These are phyloP conservation scores for Pleurotus cornucopiae DNA, from an alignment of 768 basidiomycete species.

Conservation along the genomic window DNA sequence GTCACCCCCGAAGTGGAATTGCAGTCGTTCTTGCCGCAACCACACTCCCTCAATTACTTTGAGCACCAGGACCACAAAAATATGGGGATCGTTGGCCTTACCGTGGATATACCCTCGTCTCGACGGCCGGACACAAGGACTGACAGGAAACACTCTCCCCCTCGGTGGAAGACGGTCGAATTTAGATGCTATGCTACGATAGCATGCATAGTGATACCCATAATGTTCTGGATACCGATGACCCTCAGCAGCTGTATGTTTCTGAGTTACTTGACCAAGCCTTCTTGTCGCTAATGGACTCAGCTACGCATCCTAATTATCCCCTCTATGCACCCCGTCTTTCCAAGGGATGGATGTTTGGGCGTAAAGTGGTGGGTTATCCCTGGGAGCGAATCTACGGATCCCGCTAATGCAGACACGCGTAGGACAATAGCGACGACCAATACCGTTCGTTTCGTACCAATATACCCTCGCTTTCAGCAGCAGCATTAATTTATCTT, in stretches of 20 bases:
- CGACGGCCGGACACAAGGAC: conserved; percentile 12
- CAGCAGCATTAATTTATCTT: conserved; percentile 49
- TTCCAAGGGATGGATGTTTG: conserved; percentile 77
- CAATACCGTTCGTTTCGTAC: conserved; percentile 89
- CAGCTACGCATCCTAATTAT: conserved; percentile 78
- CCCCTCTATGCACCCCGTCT: conserved; percentile 51
- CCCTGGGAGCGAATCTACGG: background rate
- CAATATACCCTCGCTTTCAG: conserved; percentile 64
- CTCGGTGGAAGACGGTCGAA: conserved; percentile 79
- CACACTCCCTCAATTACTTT: conserved; percentile 1
- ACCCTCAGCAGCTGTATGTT: conserved; percentile 72
- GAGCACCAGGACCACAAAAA: conserved; percentile 3
- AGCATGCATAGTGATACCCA: conserved; percentile 55
- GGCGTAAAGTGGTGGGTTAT: conserved; percentile 66
- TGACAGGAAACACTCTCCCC: conserved; percentile 24
- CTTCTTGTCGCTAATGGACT: conserved; percentile 1
- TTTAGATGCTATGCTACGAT: conserved; percentile 73
- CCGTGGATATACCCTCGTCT: conserved; percentile 49
- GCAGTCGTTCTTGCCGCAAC: background rate
- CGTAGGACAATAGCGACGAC: conserved; percentile 85
- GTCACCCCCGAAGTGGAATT: background rate
- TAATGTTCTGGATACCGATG: conserved; percentile 76
- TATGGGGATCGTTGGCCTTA: conserved; percentile 39
- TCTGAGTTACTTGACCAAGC: background rate
- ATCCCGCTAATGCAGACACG: conserved; percentile 4